Evolutionary conservation across 441 rosid species (phyloP).

Genomic region (Isatis lusitanica): DNA sequence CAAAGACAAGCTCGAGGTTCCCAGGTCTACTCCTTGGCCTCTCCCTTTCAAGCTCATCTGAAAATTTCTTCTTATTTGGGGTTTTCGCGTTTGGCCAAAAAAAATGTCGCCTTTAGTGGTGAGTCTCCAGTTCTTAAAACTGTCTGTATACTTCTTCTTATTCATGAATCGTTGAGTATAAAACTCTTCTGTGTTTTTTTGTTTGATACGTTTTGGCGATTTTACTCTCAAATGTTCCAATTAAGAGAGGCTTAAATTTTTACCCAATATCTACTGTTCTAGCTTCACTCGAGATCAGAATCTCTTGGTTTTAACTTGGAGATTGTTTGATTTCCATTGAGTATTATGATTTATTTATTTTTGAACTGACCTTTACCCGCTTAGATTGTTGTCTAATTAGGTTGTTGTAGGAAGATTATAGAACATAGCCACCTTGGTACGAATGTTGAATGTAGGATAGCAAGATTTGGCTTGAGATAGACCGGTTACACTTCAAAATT

Average conservation of each 20-base stretch:
- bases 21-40: constrained; percentile 99
- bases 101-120: constrained; percentile 9
- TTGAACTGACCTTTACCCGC: neutral
- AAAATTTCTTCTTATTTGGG: constrained; percentile 5
- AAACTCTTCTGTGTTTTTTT: constrained; percentile 9
- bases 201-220: neutral
- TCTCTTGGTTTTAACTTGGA: neutral
- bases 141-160: neutral
- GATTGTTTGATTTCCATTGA: neutral
- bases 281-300: neutral
- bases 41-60: constrained; percentile 96
- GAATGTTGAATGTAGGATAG: neutral
- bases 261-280: neutral
- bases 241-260: neutral
- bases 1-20: constrained; percentile 86
- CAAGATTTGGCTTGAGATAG: neutral
- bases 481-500: neutral
- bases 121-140: neutral
- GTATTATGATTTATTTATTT: neutral
- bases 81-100: neutral
- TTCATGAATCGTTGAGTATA: constrained; percentile 8
- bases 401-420: neutral
- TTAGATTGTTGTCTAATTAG: neutral
- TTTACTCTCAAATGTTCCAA: neutral
- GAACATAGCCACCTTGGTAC: neutral